Base-by-base conservation (phyloP, 768 basidiomycete species). In the Sarcomyxa edulis region DNA sequence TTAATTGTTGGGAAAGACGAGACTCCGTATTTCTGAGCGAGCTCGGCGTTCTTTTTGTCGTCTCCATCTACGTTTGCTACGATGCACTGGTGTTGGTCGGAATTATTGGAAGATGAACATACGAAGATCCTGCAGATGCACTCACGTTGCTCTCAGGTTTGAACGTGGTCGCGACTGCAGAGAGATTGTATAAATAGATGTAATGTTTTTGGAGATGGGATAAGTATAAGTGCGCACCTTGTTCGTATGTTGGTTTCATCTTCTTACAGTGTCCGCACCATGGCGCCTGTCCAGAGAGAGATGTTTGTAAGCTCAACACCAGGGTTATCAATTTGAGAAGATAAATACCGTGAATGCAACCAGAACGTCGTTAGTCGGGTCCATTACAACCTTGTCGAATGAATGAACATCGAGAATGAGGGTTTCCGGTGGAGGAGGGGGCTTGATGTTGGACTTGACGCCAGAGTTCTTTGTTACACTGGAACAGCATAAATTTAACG, bases 221-320 rank as follows among this genome's bases (percentile, higher is more conserved):
- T 9, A 16, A 18, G 30, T 7, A 18, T 40, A 43, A 6, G 29
- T 25, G 33, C 50, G 25, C 44, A 83, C 82, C 81, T 58, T 86
- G 72, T 58, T 94, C 92, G 53, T 86, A 93, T 22, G 72, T 69
- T 14, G 93, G 92, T 61, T 94, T 94, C 60, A 96, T 58, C 47
- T 44, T 72, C 68, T 97, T 97, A 76, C 95, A 97, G 69, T 98
- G 93, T 21, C 92, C 91, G 49, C 94, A 94, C 90, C 88, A 84
- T 26, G 79, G 78, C 18, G 85, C 74, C 74, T 76, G 46, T 32
- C 32, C 18, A 37, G 33, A 48, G n/a, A n/a, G n/a, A 39, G 23
- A 36, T 24, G 33, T 32, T 34, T 21, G 37, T 41, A 32, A 44
- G 29, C n/a, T 23, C 14, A 35, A 22, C 11, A 25, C n/a, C n/a